Conservation (phyloP, 116 monocot genomes). For the Posidonia oceanica region DNA sequence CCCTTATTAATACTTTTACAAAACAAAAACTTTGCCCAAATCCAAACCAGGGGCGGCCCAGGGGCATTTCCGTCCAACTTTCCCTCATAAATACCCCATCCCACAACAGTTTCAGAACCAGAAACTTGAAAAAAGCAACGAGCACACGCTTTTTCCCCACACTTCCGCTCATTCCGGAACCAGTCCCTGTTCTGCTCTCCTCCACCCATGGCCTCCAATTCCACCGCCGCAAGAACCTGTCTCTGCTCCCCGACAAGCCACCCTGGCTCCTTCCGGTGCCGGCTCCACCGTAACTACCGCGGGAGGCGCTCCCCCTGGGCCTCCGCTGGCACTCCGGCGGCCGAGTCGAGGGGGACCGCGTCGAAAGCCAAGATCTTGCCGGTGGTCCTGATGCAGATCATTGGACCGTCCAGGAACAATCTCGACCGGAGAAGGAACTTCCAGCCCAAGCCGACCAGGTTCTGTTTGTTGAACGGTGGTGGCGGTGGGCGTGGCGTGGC, state of each 20-base stretch:
- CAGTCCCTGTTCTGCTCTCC: neutral
- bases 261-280: slow-evolving; percentile 54
- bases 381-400: slow-evolving; percentile 24
- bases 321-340: neutral
- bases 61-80: neutral
- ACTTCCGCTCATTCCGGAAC: neutral
- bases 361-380: slow-evolving; percentile 11
- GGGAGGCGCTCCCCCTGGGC: neutral
- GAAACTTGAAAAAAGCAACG: too few relatives aligned
- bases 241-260: slow-evolving; percentile 51
- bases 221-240: slow-evolving; percentile 15
- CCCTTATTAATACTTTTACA: too few relatives aligned
- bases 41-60: neutral
- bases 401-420: slow-evolving; percentile 23
- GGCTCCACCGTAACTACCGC: slow-evolving; percentile 25
- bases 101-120: neutral
- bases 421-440: slow-evolving; percentile 21
- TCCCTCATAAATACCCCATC: neutral
- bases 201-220: slow-evolving; percentile 5
- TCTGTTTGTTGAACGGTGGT: slow-evolving; percentile 8
- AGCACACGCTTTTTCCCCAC: too few relatives aligned
- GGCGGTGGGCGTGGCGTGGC: neutral
- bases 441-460: slow-evolving; percentile 33
- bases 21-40: too few relatives aligned
- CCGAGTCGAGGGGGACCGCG: neutral